These are phyloP conservation scores for Meyerozyma smithsonii DNA, from an alignment of 1,139 yeast genomes.

Conservation along the genomic window DNA sequence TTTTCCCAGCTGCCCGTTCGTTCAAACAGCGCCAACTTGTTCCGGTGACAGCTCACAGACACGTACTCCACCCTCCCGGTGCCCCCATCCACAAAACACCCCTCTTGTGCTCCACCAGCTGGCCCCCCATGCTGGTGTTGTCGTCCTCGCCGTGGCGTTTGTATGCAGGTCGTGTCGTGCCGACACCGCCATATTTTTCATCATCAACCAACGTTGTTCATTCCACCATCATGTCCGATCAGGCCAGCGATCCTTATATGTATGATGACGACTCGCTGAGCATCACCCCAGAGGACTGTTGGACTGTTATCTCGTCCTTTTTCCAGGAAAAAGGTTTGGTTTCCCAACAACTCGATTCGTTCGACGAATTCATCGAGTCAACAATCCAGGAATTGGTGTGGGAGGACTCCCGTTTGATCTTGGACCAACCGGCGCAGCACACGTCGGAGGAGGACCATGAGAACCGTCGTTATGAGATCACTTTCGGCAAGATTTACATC, in stretches of 20 bases:
- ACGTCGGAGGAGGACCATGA: conserved; percentile 85
- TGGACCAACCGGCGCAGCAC: conserved; percentile 98
- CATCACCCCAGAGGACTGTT: conserved; percentile 96
- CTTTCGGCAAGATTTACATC: conserved; percentile 93
- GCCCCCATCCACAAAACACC: too few relatives aligned
- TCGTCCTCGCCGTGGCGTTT: not conserved
- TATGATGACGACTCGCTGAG: conserved; percentile 64
- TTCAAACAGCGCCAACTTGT: too few relatives aligned
- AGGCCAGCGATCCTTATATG: conserved; percentile 46
- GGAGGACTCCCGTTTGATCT: conserved; percentile 89
- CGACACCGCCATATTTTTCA: conserved; percentile 4
- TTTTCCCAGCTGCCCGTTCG: too few relatives aligned
- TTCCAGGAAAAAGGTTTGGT: conserved; percentile 96
- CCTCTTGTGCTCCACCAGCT: too few relatives aligned
- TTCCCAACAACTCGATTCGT: conserved; percentile 96
- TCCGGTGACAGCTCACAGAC: too few relatives aligned
- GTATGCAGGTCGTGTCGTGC: conserved; percentile 3
- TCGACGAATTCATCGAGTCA: conserved; percentile 95
- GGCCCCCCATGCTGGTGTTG: too few relatives aligned
- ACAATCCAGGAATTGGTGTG: conserved; percentile 95
- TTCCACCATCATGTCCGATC: conserved; percentile 6
- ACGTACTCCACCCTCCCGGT: too few relatives aligned
- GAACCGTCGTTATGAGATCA: conserved; percentile 88
- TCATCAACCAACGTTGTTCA: not conserved
- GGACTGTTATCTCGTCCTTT: conserved; percentile 96